These are phyloP conservation scores for Carex pumila DNA, from an alignment of 176 grass and related monocot species.

Conservation along the genomic window DNA sequence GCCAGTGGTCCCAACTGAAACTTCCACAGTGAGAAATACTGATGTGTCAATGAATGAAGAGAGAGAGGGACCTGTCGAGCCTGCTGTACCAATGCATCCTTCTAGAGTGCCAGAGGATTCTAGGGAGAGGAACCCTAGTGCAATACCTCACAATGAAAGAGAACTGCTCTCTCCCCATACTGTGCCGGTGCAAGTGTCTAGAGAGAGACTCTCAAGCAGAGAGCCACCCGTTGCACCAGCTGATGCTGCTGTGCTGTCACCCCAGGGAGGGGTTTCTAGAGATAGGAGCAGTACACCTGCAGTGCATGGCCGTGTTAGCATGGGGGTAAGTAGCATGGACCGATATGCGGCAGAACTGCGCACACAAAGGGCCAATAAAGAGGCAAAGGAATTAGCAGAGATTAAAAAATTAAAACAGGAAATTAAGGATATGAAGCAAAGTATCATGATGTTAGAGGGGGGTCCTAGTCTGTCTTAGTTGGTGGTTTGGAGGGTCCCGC, in stretches of 20 bases:
- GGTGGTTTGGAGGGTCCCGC: neutral
- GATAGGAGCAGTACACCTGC: neutral
- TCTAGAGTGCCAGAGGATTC: conserved; percentile 9
- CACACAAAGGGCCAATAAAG: neutral
- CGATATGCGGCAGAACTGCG: conserved; percentile 11
- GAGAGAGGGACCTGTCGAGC: neutral
- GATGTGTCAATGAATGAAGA: neutral
- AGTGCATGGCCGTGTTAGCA: neutral
- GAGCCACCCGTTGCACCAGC: neutral
- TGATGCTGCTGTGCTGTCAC: neutral
- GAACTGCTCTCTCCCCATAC: neutral
- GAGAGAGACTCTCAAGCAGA: conserved; percentile 3
- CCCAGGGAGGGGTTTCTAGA: neutral
- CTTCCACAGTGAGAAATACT: neutral
- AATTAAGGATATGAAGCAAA: conserved; percentile 7
- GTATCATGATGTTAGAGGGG: conserved; percentile 3
- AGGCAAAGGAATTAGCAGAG: conserved; percentile 17
- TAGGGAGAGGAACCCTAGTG: conserved; percentile 2
- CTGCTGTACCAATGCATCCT: neutral
- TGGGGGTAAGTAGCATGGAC: neutral
- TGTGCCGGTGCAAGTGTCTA: neutral
- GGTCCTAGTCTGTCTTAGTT: neutral
- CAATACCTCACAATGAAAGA: neutral
- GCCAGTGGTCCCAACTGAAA: neutral
- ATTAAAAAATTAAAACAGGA: conserved; percentile 7